These are phyloP conservation scores for Ogataea pilisensis DNA, from an alignment of 805 yeast genomes.

Conservation along the genomic window DNA sequence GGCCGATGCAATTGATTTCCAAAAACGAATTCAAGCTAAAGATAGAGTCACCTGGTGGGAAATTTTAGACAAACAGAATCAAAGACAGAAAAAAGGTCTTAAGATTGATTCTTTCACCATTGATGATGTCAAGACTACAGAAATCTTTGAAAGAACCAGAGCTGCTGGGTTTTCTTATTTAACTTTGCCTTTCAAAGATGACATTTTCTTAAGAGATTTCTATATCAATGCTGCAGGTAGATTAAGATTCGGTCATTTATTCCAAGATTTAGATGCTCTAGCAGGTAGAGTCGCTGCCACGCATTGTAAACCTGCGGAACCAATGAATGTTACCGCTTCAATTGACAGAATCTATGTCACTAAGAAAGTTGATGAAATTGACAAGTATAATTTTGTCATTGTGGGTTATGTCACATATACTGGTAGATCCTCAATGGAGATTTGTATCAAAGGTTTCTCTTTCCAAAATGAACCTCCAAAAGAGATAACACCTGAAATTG, in stretches of 20 bases:
- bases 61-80: slow-evolving; percentile 70
- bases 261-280: slow-evolving; percentile 89
- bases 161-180: slow-evolving; percentile 71
- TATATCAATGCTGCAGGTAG: slow-evolving; percentile 91
- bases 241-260: slow-evolving; percentile 84
- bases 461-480: slow-evolving; percentile 53
- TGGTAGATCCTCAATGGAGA: slow-evolving; percentile 94
- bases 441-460: slow-evolving; percentile 83
- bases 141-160: slow-evolving; percentile 68
- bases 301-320: slow-evolving; percentile 93
- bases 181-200: slow-evolving; percentile 78
- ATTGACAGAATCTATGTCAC: slow-evolving; percentile 89
- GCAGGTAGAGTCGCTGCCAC: slow-evolving; percentile 93
- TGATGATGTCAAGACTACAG: slow-evolving; percentile 66
- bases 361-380: slow-evolving; percentile 75
- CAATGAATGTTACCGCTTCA: slow-evolving; percentile 92
- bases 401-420: slow-evolving; percentile 96
- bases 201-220: slow-evolving; percentile 75
- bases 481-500: slow-evolving; percentile 47
- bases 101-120: slow-evolving; percentile 67
- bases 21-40: slow-evolving; percentile 32
- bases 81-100: slow-evolving; percentile 70
- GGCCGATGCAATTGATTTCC: slow-evolving; percentile 55
- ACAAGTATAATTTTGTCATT: slow-evolving; percentile 68
- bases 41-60: slow-evolving; percentile 78